Evolutionary conservation across 1,284 basidiomycete genomes (phyloP).

Genomic region (Ceratobasidium theobromae): DNA sequence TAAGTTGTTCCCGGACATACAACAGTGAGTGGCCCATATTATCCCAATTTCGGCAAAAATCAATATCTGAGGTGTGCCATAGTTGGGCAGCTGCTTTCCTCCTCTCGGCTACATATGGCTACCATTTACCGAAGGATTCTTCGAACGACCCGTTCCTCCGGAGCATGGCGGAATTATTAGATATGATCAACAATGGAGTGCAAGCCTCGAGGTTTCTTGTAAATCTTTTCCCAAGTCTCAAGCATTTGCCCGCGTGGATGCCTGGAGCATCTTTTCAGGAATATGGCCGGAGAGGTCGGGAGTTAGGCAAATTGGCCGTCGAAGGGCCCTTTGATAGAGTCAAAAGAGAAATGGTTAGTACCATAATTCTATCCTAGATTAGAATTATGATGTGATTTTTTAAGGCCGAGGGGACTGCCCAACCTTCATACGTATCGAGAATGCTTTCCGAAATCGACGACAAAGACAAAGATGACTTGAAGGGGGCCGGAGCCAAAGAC

Average conservation of each 20-base stretch:
- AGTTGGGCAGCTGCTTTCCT: conserved; percentile 22
- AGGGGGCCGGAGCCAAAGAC: not conserved
- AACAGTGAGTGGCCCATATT: conserved; percentile 7
- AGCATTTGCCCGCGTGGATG: conserved; percentile 23
- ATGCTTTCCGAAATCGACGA: conserved; percentile 4
- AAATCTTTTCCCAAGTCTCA: conserved; percentile 12
- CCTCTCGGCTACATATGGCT: conserved; percentile 14
- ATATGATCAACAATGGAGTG: not conserved
- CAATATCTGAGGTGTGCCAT: not conserved
- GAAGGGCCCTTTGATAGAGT: conserved; percentile 26
- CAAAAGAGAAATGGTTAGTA: conserved; percentile 17
- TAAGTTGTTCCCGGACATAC: conserved; percentile 1
- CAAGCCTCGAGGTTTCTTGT: conserved; percentile 5
- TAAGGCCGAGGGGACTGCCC: conserved; percentile 5
- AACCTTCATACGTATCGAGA: conserved; percentile 16
- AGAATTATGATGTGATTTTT: not conserved
- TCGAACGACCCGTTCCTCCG: not conserved
- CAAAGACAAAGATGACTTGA: too few relatives aligned
- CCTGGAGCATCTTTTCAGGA: conserved; percentile 15
- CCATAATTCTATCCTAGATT: too few relatives aligned
- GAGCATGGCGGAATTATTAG: not conserved
- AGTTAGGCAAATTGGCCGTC: not conserved
- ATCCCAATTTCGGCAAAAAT: not conserved
- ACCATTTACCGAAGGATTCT: conserved; percentile 1
- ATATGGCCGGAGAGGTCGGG: not conserved